Evolutionary conservation across 208 protist genomes (phyloP), one percentile per base, ranked within the genome.

Genomic region (Wallacemonas sp.): DNA sequence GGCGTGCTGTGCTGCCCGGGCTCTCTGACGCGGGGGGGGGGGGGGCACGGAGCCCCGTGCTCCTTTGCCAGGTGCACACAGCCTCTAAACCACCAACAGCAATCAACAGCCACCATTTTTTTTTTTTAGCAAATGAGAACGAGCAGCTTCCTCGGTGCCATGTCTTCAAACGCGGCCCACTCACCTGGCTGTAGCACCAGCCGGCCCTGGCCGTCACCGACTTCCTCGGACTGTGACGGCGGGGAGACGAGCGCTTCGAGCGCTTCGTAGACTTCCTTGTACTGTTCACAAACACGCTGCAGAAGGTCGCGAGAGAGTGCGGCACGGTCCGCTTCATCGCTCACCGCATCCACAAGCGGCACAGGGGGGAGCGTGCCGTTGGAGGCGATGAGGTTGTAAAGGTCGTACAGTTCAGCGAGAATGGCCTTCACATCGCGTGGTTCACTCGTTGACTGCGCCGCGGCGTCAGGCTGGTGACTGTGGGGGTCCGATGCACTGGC

Each of bases 311-410:
- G 38, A 48, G 59, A 26, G 37, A 37, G 17, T 64, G 29, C 48
- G 84, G 67, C 41, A 17, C 71, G 71, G 45, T 79, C 29, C 22
- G 34, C 39, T 5, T 37, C 44, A 34, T 70, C 67, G 34, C 53
- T 46, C 21, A 93, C 21, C n/a, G 79, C 68, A 17, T 36, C 27
- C 58, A 93, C 52, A 26, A 89, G 58, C 46, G 83, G 83, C 19
- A 93, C 71, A 39, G 69, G 36, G 15, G 80, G 81, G 26, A 89
- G 60, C 29, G 48, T 34, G 21, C 87, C 87, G 24, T 65, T 60
- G 6, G 79, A 68, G 8, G 83, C 87, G 19, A 90, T 55, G 50
- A 57, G 63, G 59, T 68, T 73, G 66, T 90, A 93, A 37, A 93
- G 71, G 24, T 83, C 71, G 53, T 76, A 42, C 2, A 85, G 45